Base-by-base conservation (phyloP, 768 basidiomycete species). In the Tricholoma saponaceum region DNA sequence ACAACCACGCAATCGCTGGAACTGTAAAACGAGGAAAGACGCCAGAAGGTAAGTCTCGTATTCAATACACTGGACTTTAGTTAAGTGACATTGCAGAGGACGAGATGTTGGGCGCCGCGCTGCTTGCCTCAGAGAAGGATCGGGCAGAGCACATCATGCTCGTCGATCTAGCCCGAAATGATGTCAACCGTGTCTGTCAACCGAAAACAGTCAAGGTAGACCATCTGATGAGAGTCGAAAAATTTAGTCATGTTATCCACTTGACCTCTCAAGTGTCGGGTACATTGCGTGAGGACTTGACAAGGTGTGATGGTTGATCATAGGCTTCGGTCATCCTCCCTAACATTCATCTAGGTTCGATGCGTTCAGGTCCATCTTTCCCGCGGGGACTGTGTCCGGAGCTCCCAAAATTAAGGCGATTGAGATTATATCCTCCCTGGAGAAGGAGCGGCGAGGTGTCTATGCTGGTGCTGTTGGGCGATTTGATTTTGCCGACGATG, bases 391-490 rank as follows among this genome's bases (percentile, higher is more conserved):
- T 2, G 97, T 99, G 23, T 98, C 96, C 1, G 97, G 97, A 22
- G 97, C 97, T 30, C 97, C 97, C 2, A 99, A 99, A 75, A 95
- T 99, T 72, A 97, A 96, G 70, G 97, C 97, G 0, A 92, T 99
- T 60, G 93, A 99, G 70, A 86, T 99, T 41, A 76, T 99, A 26
- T 87, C 87, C 5, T 85, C 84, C 18, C 74, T 98, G 51, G 97
- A 98, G 69, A 81, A 87, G 65, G 92, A 98, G 71, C 84, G 86
- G 23, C 84, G 97, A 35, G 95, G 95, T 23, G 88, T 98, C 14
- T 99, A 99, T 64, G 97, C 95, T 6, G 97, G 97, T 28, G 97
- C 93, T 2, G 95, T 98, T 14, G 97, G 97, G n/a, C 86, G 94
- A 53, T 98, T 95, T 70, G 95, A 98, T 72, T 98, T 98, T 72